phyloP scores from a whole-genome alignment of 805 yeast genomes.

The Candida silvicultrix region DNA sequence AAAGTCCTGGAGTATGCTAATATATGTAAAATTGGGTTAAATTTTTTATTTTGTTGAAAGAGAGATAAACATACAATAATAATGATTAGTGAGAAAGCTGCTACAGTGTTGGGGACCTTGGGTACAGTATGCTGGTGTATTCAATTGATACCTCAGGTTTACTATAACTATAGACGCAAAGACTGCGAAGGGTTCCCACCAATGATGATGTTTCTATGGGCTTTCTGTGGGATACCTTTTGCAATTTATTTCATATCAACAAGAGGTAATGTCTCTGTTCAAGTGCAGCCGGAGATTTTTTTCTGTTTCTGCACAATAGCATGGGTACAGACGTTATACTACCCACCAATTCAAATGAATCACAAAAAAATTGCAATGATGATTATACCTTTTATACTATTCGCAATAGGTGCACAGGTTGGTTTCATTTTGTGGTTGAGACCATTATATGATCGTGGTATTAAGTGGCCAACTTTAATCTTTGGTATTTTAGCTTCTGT shows the following conservation, averaged over 20 bases:
- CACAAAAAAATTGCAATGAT: conserved; percentile 30
- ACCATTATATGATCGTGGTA: conserved; percentile 44
- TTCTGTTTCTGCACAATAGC: conserved; percentile 60
- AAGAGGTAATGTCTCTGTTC: conserved; percentile 69
- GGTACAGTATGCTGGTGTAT: conserved; percentile 94
- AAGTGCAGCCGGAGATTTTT: conserved; percentile 87
- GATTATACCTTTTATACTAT: conserved; percentile 31
- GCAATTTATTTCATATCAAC: conserved; percentile 72
- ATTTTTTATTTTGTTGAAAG: too few species aligned
- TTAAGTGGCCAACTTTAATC: conserved; percentile 71
- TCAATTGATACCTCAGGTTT: conserved; percentile 82
- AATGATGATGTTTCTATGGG: conserved; percentile 84
- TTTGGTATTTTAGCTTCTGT: conserved; percentile 81
- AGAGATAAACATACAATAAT: background rate
- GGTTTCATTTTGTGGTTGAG: conserved; percentile 71
- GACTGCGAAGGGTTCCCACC: conserved; percentile 87
- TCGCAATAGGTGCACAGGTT: conserved; percentile 53
- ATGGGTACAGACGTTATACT: conserved; percentile 60
- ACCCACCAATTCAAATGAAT: conserved; percentile 61
- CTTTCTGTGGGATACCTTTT: conserved; percentile 73
- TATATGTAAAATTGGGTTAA: too few species aligned
- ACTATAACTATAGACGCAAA: conserved; percentile 65
- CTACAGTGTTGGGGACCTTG: conserved; percentile 75
- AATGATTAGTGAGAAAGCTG: conserved; percentile 34
- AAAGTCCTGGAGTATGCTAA: too few species aligned